phyloP scores from a whole-genome alignment of 345 rosid genomes.

The Rhizophora apiculata region DNA sequence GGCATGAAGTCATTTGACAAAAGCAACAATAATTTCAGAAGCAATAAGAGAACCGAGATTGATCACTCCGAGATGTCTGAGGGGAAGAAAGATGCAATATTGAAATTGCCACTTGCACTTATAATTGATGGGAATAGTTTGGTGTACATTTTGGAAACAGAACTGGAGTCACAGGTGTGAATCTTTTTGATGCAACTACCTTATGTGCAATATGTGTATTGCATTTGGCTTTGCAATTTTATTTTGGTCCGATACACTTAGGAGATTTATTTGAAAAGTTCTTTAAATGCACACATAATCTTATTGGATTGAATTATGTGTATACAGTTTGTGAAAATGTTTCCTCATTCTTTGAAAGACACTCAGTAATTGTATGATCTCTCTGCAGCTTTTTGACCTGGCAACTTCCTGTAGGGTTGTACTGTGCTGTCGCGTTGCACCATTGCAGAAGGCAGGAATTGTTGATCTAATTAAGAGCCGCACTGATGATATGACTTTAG shows the following conservation, averaged over 20 bases:
- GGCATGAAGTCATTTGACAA: slow-evolving; percentile 39
- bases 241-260: too few relatives aligned
- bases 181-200: background rate
- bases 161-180: slow-evolving; percentile 59
- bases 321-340: background rate
- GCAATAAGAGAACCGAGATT: slow-evolving; percentile 25
- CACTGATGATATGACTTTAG: slow-evolving; percentile 75
- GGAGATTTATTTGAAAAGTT: background rate
- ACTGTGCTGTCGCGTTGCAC: slow-evolving; percentile 84
- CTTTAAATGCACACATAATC: background rate
- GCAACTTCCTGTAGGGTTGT: slow-evolving; percentile 73
- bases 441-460: slow-evolving; percentile 81
- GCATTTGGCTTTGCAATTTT: background rate
- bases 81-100: slow-evolving; percentile 31
- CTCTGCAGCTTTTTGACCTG: slow-evolving; percentile 65
- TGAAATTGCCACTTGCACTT: slow-evolving; percentile 48
- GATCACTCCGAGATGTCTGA: slow-evolving; percentile 32
- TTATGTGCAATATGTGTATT: background rate
- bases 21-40: slow-evolving; percentile 16
- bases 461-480: slow-evolving; percentile 74
- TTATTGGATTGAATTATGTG: background rate
- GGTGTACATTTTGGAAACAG: slow-evolving; percentile 78
- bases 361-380: slow-evolving; percentile 14
- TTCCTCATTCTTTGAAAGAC: background rate
- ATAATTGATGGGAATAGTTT: slow-evolving; percentile 77